These are phyloP conservation scores for Rutstroemia sp. DNA, from an alignment of 2,329 filamentous ascomycete genomes.

Conservation along the genomic window DNA sequence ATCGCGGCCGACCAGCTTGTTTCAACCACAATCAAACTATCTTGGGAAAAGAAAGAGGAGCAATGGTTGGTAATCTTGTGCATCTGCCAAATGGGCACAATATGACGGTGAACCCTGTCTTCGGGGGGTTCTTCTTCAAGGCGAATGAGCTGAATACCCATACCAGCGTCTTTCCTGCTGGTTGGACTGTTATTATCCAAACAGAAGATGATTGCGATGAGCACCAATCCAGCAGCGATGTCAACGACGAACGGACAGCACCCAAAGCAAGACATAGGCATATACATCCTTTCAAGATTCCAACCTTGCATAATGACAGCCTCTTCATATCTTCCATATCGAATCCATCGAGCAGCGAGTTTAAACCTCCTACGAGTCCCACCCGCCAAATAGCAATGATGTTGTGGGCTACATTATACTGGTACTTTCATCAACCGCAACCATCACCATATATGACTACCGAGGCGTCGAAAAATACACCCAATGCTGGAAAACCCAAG, in stretches of 20 bases:
- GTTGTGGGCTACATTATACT: constrained; percentile 89
- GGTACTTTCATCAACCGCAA: constrained; percentile 89
- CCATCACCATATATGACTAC: constrained; percentile 59
- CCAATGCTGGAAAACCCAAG: constrained; percentile 61
- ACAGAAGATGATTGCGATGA: constrained; percentile 42
- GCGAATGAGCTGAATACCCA: constrained; percentile 65
- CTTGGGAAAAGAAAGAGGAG: neutral
- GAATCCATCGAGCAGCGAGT: constrained; percentile 72
- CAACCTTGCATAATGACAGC: constrained; percentile 71
- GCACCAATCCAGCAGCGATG: constrained; percentile 26
- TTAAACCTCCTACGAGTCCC: constrained; percentile 70
- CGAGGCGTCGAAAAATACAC: constrained; percentile 56
- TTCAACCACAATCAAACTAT: no score
- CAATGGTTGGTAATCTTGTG: constrained; percentile 37
- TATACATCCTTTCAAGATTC: constrained; percentile 60
- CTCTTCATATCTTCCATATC: constrained; percentile 91
- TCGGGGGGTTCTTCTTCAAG: constrained; percentile 88
- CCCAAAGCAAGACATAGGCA: constrained; percentile 31
- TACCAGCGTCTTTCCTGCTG: constrained; percentile 67
- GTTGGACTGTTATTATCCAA: constrained; percentile 85
- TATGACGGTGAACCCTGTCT: constrained; percentile 75
- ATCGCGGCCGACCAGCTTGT: neutral
- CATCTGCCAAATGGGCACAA: constrained; percentile 83
- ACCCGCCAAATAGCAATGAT: constrained; percentile 93
- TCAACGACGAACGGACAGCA: constrained; percentile 22